Evolutionary conservation across 331 rosid species (phyloP), one percentile per base, ranked within the genome.

Genomic region (Pyracantha coccinea): DNA sequence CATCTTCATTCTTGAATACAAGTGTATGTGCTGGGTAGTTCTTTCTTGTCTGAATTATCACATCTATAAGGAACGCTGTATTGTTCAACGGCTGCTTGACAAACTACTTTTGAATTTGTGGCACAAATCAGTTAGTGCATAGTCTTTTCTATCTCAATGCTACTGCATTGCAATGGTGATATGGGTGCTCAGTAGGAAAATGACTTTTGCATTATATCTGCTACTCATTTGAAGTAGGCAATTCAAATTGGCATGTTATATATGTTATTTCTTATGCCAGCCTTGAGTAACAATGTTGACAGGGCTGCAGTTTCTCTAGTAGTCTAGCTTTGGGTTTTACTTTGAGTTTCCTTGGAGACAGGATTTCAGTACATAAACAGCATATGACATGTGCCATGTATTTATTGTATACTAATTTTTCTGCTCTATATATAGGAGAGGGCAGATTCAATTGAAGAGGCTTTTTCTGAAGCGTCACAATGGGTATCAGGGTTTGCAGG

Each of bases 401-500:
- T 33, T 35, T 8, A 24, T 24, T 27, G 6, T 4, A 38, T 15
- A 33, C 65, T 50, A 17, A 54, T 66, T 77, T 29, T 41, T 67
- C 12, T 74, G 53, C 69, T 81, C 32, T 54, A 61, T 83, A 19
- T 83, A 15, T 70, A 94, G 98, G 93, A 84, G 73, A 86, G 75
- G 69, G 88, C 65, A 58, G 93, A 85, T 72, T 81, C 91, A 23
- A 9, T 79, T 12, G 87, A 79, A 65, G 90, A 83, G 53, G 76
- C 72, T 83, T 83, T 91, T 57, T 84, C 95, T 3, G 91, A 82
- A 58, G 85, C 72, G 19, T 67, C 93, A 17, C 76, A 79, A 24
- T 88, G 89, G 96, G 72, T 82, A 58, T 77, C 89, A 5, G 87
- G 84, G 58, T 62, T 81, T 29, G 62, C 92, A 79, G 97, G 97